phyloP scores from a whole-genome alignment of 1,284 basidiomycete genomes.

The Vanrija sp. region DNA sequence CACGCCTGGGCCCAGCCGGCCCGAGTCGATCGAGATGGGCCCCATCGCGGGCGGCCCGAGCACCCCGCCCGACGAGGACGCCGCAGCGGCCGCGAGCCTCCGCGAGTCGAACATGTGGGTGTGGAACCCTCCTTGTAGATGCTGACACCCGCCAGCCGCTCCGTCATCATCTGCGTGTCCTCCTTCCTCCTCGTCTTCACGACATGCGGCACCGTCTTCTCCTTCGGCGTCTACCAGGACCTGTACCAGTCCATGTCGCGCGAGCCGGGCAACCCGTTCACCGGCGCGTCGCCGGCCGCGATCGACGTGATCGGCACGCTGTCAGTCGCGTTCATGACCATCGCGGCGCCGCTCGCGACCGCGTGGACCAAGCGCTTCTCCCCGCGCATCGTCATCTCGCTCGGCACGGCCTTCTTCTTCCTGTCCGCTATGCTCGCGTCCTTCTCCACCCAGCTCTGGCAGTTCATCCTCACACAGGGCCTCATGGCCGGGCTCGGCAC shows the following conservation, averaged over 20 bases:
- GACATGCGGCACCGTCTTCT: conserved; percentile 30
- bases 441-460: conserved; percentile 24
- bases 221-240: conserved; percentile 37
- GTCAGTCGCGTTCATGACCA: conserved; percentile 26
- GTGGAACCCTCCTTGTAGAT: not conserved
- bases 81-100: no score
- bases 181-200: conserved; percentile 26
- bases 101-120: no score
- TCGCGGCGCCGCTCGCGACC: conserved; percentile 24
- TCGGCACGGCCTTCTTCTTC: conserved; percentile 23
- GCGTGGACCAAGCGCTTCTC: conserved; percentile 25
- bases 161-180: conserved; percentile 15
- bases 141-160: conserved; percentile 7
- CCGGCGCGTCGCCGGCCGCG: conserved; percentile 17
- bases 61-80: no score
- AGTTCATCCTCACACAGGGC: conserved; percentile 33
- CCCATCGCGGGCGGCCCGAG: no score
- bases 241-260: conserved; percentile 26
- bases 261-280: conserved; percentile 25
- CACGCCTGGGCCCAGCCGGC: no score
- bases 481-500: conserved; percentile 28
- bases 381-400: conserved; percentile 16
- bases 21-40: no score
- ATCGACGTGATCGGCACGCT: conserved; percentile 38
- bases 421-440: conserved; percentile 20